Evolutionary conservation across 768 basidiomycete genomes (phyloP).

Genomic region (Lactifluus hygrophoroides): DNA sequence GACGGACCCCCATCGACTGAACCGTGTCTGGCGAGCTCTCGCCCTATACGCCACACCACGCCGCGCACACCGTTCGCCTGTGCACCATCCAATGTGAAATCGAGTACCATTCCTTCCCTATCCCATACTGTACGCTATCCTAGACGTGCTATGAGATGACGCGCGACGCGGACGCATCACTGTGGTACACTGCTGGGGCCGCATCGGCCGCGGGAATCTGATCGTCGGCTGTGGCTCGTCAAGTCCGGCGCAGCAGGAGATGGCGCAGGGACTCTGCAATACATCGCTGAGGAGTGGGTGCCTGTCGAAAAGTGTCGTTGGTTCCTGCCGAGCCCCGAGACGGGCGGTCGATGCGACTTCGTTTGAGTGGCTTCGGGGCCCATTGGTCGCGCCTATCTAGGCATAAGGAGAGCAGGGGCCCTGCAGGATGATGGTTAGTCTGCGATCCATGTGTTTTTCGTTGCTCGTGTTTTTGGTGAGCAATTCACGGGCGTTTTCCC

Average conservation of each 20-base stretch:
- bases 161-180: constrained; percentile 46
- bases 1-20: constrained; percentile 76
- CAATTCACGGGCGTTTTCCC: not conserved
- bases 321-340: constrained; percentile 72
- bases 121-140: constrained; percentile 62
- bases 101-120: constrained; percentile 74
- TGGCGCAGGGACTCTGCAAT: constrained; percentile 53
- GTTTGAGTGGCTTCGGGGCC: constrained; percentile 33
- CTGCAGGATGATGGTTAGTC: not conserved
- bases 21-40: constrained; percentile 73
- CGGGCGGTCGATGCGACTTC: constrained; percentile 69
- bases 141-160: constrained; percentile 53
- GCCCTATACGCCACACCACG: constrained; percentile 52
- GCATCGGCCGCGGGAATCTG: constrained; percentile 60
- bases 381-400: not conserved
- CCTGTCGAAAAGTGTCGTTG: constrained; percentile 69
- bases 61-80: constrained; percentile 43
- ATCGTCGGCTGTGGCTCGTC: constrained; percentile 68
- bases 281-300: constrained; percentile 64
- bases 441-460: not conserved
- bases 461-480: not conserved
- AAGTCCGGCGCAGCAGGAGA: constrained; percentile 52
- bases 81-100: constrained; percentile 46
- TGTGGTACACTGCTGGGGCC: constrained; percentile 77
- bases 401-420: not conserved